Conservation (phyloP, 2,329 filamentous ascomycete species). For the Colletotrichum karsti region DNA sequence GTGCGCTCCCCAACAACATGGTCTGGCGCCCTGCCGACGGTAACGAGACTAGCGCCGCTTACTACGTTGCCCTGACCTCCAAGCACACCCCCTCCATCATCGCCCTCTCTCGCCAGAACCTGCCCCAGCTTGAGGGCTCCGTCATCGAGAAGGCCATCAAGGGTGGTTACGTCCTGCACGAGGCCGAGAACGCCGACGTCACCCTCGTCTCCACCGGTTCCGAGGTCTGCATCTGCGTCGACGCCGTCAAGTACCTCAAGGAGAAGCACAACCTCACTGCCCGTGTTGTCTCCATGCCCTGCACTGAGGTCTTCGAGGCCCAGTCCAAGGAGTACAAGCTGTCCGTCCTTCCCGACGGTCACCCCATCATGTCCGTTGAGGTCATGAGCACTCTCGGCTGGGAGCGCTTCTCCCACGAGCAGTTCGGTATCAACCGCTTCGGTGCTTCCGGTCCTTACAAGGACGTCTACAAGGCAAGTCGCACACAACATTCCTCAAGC, state of each 20-base stretch:
- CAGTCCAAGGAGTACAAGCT: slow-evolving; percentile 96
- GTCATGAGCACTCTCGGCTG: slow-evolving; percentile 97
- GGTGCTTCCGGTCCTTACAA: slow-evolving; percentile 97
- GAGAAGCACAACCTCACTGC: slow-evolving; percentile 89
- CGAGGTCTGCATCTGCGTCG: slow-evolving; percentile 92
- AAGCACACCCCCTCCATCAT: slow-evolving; percentile 92
- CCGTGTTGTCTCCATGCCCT: slow-evolving; percentile 94
- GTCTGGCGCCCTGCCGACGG: slow-evolving; percentile 98
- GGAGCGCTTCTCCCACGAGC: slow-evolving; percentile 99
- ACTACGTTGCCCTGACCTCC: slow-evolving; percentile 93
- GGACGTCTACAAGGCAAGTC: slow-evolving; percentile 89
- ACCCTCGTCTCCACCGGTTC: slow-evolving; percentile 96
- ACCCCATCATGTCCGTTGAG: slow-evolving; percentile 93
- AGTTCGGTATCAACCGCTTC: slow-evolving; percentile 99
- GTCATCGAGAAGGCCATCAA: slow-evolving; percentile 89
- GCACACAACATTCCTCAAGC: background rate
- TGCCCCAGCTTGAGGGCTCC: slow-evolving; percentile 95
- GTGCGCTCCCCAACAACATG: slow-evolving; percentile 98
- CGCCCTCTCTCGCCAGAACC: slow-evolving; percentile 96
- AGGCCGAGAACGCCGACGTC: slow-evolving; percentile 83
- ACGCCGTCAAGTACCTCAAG: slow-evolving; percentile 89
- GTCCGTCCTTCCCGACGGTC: slow-evolving; percentile 90
- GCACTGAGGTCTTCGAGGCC: slow-evolving; percentile 95
- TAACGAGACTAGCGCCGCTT: slow-evolving; percentile 97
- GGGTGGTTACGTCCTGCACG: slow-evolving; percentile 92